A percentile compares a stretch with the other conserved stretches of the same genome.
phyloP scores from a whole-genome alignment of 2,329 filamentous ascomycete species.

The Verticillium albo-atrum region DNA sequence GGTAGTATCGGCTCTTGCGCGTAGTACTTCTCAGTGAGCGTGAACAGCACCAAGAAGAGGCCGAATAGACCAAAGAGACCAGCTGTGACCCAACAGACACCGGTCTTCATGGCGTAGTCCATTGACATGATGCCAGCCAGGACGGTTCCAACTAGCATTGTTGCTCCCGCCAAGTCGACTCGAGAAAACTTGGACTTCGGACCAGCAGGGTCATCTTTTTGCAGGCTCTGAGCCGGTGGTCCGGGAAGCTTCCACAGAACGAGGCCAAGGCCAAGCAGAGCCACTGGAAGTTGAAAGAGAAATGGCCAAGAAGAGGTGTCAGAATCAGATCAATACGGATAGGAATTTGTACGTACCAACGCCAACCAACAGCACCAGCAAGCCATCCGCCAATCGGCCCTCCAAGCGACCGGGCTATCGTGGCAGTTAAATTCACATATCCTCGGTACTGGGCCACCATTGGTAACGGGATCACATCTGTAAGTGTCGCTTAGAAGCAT shows the following conservation, averaged over 20 bases:
- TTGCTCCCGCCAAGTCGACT: not conserved
- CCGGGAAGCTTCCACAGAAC: no score
- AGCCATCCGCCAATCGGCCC: not conserved
- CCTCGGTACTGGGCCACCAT: not conserved
- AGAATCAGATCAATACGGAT: no score
- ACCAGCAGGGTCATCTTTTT: no score
- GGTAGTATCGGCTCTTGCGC: not conserved
- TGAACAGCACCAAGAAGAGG: not conserved
- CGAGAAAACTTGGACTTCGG: not conserved
- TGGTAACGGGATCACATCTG: not conserved
- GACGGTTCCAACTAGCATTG: not conserved
- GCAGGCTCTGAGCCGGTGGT: no score
- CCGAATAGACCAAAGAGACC: not conserved
- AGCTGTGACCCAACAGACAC: not conserved
- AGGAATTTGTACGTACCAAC: not conserved
- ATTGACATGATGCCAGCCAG: not conserved
- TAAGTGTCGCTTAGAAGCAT: no score
- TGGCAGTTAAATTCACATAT: not conserved
- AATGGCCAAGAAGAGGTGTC: no score
- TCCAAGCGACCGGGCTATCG: not conserved
- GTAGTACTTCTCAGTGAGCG: not conserved
- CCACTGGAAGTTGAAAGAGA: no score
- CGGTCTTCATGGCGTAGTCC: not conserved
- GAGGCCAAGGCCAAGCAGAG: no score
- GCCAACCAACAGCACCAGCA: not conserved